These are phyloP conservation scores for Chlorophyllum brunneum DNA, from an alignment of 768 basidiomycete species.

Conservation along the genomic window DNA sequence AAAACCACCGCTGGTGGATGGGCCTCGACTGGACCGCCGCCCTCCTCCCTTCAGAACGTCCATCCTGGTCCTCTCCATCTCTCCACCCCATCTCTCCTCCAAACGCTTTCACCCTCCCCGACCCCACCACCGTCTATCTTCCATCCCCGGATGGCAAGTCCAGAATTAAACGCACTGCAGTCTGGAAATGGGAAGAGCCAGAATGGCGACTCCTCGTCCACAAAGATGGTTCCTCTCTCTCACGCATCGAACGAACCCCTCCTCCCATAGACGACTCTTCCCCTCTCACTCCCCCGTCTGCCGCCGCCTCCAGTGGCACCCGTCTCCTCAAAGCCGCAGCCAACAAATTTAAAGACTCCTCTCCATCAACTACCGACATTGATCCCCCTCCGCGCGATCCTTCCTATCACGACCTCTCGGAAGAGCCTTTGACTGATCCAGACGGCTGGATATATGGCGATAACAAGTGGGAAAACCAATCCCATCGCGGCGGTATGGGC, in stretches of 20 bases:
- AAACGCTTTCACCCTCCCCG: constrained; percentile 61
- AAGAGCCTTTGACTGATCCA: constrained; percentile 64
- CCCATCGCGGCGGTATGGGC: constrained; percentile 77
- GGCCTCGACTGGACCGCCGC: constrained; percentile 95
- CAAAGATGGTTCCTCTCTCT: constrained; percentile 47
- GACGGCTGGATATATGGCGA: constrained; percentile 95
- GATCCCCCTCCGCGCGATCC: constrained; percentile 16
- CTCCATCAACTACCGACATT: background rate
- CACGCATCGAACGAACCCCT: constrained; percentile 58
- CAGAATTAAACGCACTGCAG: constrained; percentile 67
- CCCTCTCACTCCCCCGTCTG: background rate
- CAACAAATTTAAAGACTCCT: constrained; percentile 7
- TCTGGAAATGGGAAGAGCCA: constrained; percentile 87
- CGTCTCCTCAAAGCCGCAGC: constrained; percentile 53
- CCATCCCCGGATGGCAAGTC: constrained; percentile 44
- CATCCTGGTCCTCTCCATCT: constrained; percentile 72
- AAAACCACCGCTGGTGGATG: constrained; percentile 98
- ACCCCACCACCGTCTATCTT: constrained; percentile 56
- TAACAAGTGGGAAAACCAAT: constrained; percentile 89
- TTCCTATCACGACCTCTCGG: constrained; percentile 35
- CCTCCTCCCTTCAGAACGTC: constrained; percentile 83
- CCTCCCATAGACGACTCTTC: constrained; percentile 40
- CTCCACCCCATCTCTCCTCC: constrained; percentile 68
- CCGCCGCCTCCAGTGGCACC: constrained; percentile 35
- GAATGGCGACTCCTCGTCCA: constrained; percentile 82